Evolutionary conservation across 108 stramenopile genomes (phyloP).

Genomic region (Cyclotella choctawhatcheeana): DNA sequence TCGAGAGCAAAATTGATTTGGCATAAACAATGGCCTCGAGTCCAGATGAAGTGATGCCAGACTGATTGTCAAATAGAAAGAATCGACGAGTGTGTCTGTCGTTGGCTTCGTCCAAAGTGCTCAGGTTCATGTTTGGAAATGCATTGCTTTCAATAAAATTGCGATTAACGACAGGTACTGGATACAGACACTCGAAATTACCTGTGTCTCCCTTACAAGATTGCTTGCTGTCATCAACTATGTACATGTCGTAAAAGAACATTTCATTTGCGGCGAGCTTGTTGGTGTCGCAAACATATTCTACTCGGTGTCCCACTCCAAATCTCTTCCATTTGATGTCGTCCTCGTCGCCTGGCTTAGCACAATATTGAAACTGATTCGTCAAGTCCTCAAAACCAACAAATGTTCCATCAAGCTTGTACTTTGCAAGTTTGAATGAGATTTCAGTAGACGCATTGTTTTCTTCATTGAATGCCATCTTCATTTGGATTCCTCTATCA

Average conservation of each 20-base stretch:
- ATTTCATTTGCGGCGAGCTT: slow-evolving; percentile 53
- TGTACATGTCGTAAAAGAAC: slow-evolving; percentile 74
- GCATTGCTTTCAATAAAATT: slow-evolving; percentile 35
- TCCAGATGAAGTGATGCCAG: slow-evolving; percentile 39
- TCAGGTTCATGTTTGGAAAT: slow-evolving; percentile 58
- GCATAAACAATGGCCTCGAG: slow-evolving; percentile 71
- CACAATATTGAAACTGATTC: slow-evolving; percentile 72
- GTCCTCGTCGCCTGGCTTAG: slow-evolving; percentile 19
- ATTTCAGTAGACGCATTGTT: slow-evolving; percentile 24
- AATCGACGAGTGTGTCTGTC: slow-evolving; percentile 75
- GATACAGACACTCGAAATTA: slow-evolving; percentile 53
- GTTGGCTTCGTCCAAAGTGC: slow-evolving; percentile 50
- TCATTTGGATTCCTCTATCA: slow-evolving; percentile 62
- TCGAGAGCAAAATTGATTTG: slow-evolving; percentile 34
- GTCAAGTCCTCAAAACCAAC: slow-evolving; percentile 59
- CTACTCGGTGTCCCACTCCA: slow-evolving; percentile 42
- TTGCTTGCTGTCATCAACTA: slow-evolving; percentile 62
- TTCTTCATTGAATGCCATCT: slow-evolving; percentile 40
- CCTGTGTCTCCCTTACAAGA: slow-evolving; percentile 16
- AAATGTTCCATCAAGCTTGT: slow-evolving; percentile 71
- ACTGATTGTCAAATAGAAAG: slow-evolving; percentile 71
- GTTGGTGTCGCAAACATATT: slow-evolving; percentile 58
- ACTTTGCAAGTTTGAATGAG: slow-evolving; percentile 63
- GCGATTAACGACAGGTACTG: slow-evolving; percentile 62
- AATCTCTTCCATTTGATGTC: slow-evolving; percentile 41